These are phyloP conservation scores for Coniochaeta hoffmannii DNA, from an alignment of 2,329 filamentous ascomycete species.

Conservation along the genomic window DNA sequence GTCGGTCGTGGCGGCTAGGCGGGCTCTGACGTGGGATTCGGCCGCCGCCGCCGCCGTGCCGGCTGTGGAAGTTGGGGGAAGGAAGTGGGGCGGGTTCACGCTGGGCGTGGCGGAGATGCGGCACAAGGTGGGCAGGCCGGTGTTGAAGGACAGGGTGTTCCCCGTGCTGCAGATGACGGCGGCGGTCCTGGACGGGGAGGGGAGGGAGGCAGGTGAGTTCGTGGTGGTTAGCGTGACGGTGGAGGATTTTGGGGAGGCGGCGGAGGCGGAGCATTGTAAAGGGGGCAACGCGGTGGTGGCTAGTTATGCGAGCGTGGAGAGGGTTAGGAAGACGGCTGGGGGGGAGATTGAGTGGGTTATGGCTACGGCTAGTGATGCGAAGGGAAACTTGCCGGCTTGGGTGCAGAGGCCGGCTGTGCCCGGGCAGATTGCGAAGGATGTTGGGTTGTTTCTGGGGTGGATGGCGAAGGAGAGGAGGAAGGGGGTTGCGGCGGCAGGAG, in stretches of 20 bases:
- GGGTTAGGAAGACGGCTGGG: constrained; percentile 35
- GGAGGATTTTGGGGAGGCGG: constrained; percentile 25
- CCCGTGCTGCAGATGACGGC: constrained; percentile 56
- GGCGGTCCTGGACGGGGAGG: constrained; percentile 24
- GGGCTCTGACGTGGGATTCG: constrained; percentile 37
- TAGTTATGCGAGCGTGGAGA: constrained; percentile 59
- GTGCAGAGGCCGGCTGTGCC: constrained; percentile 59
- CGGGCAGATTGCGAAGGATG: constrained; percentile 61
- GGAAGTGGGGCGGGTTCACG: constrained; percentile 38
- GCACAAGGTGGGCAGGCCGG: constrained; percentile 49
- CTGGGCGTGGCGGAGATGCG: constrained; percentile 56
- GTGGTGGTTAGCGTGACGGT: constrained; percentile 51
- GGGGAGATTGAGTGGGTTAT: constrained; percentile 63
- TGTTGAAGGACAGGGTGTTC: constrained; percentile 59
- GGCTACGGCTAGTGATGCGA: constrained; percentile 67
- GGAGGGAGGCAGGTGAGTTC: constrained; percentile 32
- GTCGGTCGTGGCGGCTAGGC: constrained; percentile 40
- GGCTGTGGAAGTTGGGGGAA: constrained; percentile 10
- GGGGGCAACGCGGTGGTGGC: constrained; percentile 41
- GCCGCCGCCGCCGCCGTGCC: constrained; percentile 27
- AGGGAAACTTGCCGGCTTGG: constrained; percentile 57
- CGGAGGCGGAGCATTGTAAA: constrained; percentile 21
- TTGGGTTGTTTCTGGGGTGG: constrained; percentile 61
- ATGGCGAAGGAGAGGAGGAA: constrained; percentile 25
- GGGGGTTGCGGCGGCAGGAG: not conserved